A percentile compares a stretch with the other conserved stretches of the same genome.
Conservation (phyloP, 345 rosid genomes). For the Brassica napus region DNA sequence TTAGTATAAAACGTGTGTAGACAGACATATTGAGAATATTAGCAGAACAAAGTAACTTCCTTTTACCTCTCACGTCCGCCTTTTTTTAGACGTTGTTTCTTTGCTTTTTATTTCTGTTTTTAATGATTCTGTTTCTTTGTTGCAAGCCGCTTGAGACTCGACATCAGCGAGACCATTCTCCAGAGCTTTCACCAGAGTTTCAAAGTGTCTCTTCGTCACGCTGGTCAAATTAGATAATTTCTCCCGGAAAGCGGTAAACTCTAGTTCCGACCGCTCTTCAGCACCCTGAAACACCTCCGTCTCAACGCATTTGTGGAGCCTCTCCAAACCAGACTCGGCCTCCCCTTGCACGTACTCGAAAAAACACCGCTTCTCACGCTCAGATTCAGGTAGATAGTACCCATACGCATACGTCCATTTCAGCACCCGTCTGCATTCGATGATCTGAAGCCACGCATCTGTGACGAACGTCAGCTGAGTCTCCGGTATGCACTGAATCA, state of each 20-base stretch:
- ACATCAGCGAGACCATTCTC: slow-evolving; percentile 12
- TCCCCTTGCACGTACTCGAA: slow-evolving; percentile 21
- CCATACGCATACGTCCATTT: slow-evolving; percentile 23
- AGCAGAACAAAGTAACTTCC: too few species aligned
- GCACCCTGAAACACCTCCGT: background rate
- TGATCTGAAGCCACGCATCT: slow-evolving; percentile 21
- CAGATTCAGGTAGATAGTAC: background rate
- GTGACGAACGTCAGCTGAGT: slow-evolving; percentile 5
- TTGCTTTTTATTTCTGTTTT: too few species aligned
- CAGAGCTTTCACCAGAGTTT: slow-evolving; percentile 12
- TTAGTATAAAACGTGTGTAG: background rate
- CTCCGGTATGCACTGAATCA: background rate
- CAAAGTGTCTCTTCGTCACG: background rate
- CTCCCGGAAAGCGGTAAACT: background rate
- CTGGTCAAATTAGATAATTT: background rate
- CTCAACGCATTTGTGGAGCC: slow-evolving; percentile 26
- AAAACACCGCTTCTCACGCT: background rate
- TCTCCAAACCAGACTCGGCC: slow-evolving; percentile 18
- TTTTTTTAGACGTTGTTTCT: too few species aligned
- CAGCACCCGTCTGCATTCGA: slow-evolving; percentile 16
- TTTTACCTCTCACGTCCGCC: too few species aligned
- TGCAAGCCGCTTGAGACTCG: background rate
- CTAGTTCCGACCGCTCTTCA: background rate
- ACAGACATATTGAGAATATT: background rate
- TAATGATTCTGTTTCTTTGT: background rate